Conservation (phyloP, 2,329 filamentous ascomycete genomes). For the Pseudogymnoascus sp. region DNA sequence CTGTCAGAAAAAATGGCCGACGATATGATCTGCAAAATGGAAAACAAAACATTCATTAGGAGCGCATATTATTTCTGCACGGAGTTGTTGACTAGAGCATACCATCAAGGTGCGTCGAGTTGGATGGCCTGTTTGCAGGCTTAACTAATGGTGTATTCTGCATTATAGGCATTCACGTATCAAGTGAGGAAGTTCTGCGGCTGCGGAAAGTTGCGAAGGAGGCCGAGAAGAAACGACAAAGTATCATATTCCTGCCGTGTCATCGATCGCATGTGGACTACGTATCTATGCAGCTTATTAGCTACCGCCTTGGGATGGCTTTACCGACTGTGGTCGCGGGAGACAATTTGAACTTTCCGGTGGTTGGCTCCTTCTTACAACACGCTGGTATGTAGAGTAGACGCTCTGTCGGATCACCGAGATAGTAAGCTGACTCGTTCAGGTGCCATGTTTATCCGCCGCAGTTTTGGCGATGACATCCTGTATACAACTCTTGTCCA, state of each 20-base stretch:
- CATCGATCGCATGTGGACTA: slow-evolving; percentile 96
- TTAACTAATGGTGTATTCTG: not conserved
- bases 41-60: slow-evolving; percentile 86
- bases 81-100: slow-evolving; percentile 83
- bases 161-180: slow-evolving; percentile 70
- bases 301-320: slow-evolving; percentile 83
- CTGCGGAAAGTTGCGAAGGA: slow-evolving; percentile 74
- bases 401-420: not conserved
- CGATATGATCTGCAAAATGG: slow-evolving; percentile 98
- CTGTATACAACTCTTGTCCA: slow-evolving; percentile 92
- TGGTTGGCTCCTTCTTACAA: slow-evolving; percentile 84
- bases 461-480: slow-evolving; percentile 86
- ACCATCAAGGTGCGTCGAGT: slow-evolving; percentile 66
- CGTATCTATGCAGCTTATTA: slow-evolving; percentile 88
- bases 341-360: slow-evolving; percentile 91
- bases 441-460: slow-evolving; percentile 89
- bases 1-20: slow-evolving; percentile 83
- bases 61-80: slow-evolving; percentile 85
- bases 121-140: not conserved
- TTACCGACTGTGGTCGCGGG: slow-evolving; percentile 89
- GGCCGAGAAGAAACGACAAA: slow-evolving; percentile 81
- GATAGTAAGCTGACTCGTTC: slow-evolving; percentile 9
- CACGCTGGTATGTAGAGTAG: slow-evolving; percentile 57
- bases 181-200: slow-evolving; percentile 83
- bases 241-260: slow-evolving; percentile 90